Conservation (phyloP, 352 stramenopile species). For the Phytophthora hibernalis region DNA sequence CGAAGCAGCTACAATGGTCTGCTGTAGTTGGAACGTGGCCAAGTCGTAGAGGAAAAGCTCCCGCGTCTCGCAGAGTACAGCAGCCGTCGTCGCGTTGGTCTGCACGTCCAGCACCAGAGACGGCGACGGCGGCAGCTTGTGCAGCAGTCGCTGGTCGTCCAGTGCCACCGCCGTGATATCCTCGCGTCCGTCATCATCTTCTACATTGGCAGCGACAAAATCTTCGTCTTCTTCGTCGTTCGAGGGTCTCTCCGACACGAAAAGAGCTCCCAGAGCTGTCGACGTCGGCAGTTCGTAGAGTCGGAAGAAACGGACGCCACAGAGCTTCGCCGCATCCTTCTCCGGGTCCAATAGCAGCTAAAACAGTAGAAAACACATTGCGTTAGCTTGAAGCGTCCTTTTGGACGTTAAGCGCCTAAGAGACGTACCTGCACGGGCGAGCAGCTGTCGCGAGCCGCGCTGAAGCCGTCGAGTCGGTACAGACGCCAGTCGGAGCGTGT, state of each 20-base stretch:
- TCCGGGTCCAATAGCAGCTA: conserved; percentile 57
- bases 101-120: conserved; percentile 77
- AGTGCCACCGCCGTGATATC: conserved; percentile 63
- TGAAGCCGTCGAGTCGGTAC: conserved; percentile 68
- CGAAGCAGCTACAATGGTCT: conserved; percentile 56
- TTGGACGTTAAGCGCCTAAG: neutral
- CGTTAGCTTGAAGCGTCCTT: conserved; percentile 10
- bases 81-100: conserved; percentile 58
- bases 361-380: conserved; percentile 11
- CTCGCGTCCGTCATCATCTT: conserved; percentile 47
- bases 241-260: conserved; percentile 53
- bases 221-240: conserved; percentile 48
- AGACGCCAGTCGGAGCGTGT: conserved; percentile 63
- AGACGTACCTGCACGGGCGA: conserved; percentile 54
- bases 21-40: conserved; percentile 50
- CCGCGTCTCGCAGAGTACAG: conserved; percentile 71
- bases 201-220: conserved; percentile 33
- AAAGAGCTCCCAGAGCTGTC: conserved; percentile 45
- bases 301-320: conserved; percentile 64
- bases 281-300: conserved; percentile 49
- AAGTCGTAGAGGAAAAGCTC: conserved; percentile 78
- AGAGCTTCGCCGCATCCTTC: conserved; percentile 51
- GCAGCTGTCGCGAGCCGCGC: conserved; percentile 42
- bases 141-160: conserved; percentile 53
- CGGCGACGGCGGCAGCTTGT: conserved; percentile 64